Conservation (phyloP, 2,329 filamentous ascomycete genomes). For the Neodidymelliopsis sp. region DNA sequence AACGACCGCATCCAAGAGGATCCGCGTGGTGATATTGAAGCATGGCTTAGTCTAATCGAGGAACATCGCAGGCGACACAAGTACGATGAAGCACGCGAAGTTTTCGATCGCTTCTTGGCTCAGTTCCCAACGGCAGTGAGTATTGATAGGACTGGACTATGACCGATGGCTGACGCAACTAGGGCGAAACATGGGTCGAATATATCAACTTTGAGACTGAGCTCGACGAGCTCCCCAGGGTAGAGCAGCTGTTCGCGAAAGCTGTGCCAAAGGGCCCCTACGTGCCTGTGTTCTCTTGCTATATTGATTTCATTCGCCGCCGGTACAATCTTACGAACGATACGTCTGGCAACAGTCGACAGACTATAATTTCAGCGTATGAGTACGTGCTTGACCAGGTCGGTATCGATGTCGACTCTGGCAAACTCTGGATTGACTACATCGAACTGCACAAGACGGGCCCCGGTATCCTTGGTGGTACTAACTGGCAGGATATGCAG, state of each 20-base stretch:
- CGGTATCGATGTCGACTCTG: conserved; percentile 89
- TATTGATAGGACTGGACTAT: conserved; percentile 34
- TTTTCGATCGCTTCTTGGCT: conserved; percentile 86
- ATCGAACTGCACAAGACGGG: conserved; percentile 90
- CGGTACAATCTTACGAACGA: conserved; percentile 88
- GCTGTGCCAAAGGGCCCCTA: conserved; percentile 81
- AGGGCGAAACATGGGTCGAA: conserved; percentile 92
- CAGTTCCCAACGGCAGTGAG: conserved; percentile 91
- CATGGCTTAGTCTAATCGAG: conserved; percentile 86
- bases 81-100: conserved; percentile 78
- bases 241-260: conserved; percentile 83
- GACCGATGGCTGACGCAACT: conserved; percentile 55
- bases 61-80: conserved; percentile 85
- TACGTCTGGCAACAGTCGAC: conserved; percentile 75
- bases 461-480: conserved; percentile 84
- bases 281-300: conserved; percentile 88
- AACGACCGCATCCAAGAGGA: conserved; percentile 94
- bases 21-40: conserved; percentile 88
- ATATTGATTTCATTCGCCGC: conserved; percentile 93
- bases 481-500: conserved; percentile 93
- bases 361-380: conserved; percentile 84
- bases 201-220: conserved; percentile 91
- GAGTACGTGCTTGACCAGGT: conserved; percentile 91
- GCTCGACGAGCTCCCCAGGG: conserved; percentile 78
- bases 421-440: conserved; percentile 91